A percentile compares a stretch with the other conserved stretches of the same genome.
Conservation (phyloP, 805 yeast genomes). For the Debaryomyces maramus region DNA sequence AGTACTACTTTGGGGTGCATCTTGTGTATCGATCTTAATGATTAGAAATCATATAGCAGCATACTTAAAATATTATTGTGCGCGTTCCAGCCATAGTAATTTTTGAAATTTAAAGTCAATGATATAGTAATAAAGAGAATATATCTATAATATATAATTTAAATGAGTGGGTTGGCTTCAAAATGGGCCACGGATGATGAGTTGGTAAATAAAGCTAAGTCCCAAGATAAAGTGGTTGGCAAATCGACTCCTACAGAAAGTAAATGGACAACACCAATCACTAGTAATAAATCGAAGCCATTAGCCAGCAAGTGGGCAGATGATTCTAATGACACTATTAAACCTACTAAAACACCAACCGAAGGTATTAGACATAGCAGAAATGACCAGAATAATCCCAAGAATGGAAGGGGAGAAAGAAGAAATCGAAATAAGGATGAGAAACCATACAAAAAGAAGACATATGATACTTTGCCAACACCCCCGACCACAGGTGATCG, state of each 20-base stretch:
- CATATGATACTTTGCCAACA: background rate
- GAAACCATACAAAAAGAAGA: background rate
- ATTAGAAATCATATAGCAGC: no score
- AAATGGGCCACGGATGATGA: constrained; percentile 39
- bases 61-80: no score
- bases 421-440: background rate
- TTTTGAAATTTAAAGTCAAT: no score
- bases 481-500: constrained; percentile 2
- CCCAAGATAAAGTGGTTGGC: constrained; percentile 17
- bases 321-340: constrained; percentile 1
- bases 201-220: constrained; percentile 24
- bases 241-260: constrained; percentile 2
- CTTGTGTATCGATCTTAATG: no score
- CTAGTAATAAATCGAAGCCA: constrained; percentile 13
- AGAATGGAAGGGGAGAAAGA: background rate
- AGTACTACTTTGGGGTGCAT: no score
- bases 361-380: background rate
- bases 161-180: constrained; percentile 20
- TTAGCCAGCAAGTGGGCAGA: constrained; percentile 38
- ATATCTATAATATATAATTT: background rate
- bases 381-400: background rate
- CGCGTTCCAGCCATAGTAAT: no score
- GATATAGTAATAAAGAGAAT: no score
- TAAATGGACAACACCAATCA: constrained; percentile 12
- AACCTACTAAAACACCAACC: constrained; percentile 4